phyloP scores from a whole-genome alignment of 83 land plant genomes.

The Diphasiastrum complanatum region DNA sequence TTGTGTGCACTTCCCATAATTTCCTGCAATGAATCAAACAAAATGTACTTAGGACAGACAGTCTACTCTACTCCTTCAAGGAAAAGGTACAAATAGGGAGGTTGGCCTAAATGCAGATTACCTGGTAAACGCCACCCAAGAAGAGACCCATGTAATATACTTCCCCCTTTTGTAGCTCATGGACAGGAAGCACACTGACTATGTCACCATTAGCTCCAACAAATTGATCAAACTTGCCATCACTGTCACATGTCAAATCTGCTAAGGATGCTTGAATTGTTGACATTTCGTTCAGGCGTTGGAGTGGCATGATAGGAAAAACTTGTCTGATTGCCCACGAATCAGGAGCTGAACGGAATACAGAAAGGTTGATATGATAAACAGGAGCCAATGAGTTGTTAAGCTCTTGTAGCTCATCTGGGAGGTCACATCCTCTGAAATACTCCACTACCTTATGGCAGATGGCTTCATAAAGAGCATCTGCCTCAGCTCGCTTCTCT shows the following conservation, averaged over 20 bases:
- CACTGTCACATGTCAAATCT: slow-evolving; percentile 39
- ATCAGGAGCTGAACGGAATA: slow-evolving; percentile 33
- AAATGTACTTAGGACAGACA: not conserved
- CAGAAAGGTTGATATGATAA: slow-evolving; percentile 34
- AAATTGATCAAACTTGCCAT: slow-evolving; percentile 30
- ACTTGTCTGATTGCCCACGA: slow-evolving; percentile 34
- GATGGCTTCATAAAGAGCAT: slow-evolving; percentile 25
- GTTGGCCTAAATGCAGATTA: not conserved
- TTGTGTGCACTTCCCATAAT: slow-evolving; percentile 32
- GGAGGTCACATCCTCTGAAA: slow-evolving; percentile 18
- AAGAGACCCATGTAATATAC: slow-evolving; percentile 28
- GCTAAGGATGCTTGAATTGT: slow-evolving; percentile 21
- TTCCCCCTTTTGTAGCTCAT: slow-evolving; percentile 21
- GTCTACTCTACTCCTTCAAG: not conserved
- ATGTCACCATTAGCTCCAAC: slow-evolving; percentile 23
- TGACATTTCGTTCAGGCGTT: slow-evolving; percentile 26
- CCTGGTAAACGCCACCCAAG: slow-evolving; percentile 34
- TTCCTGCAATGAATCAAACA: slow-evolving; percentile 16
- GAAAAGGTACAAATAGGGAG: not conserved
- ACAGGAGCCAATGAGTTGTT: slow-evolving; percentile 19
- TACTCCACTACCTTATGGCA: slow-evolving; percentile 13
- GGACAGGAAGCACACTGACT: slow-evolving; percentile 24
- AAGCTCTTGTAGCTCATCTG: slow-evolving; percentile 21
- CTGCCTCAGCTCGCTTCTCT: slow-evolving; percentile 30
- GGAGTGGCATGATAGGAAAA: slow-evolving; percentile 34